A percentile compares a stretch with the other conserved stretches of the same genome.
phyloP scores from a whole-genome alignment of 306 rosid species.

The Acacia crassicarpa region DNA sequence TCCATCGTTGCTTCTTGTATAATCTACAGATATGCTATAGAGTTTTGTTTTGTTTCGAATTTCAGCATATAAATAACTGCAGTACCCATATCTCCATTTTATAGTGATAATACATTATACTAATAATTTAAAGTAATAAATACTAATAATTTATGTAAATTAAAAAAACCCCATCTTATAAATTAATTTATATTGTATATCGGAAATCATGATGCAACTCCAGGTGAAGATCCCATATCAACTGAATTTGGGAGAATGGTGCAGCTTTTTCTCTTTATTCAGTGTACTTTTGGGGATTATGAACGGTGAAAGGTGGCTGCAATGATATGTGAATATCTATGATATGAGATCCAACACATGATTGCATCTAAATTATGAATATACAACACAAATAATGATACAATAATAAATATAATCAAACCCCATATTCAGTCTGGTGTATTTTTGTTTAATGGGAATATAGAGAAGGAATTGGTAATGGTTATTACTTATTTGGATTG shows the following conservation, averaged over 20 bases:
- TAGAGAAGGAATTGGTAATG: no score
- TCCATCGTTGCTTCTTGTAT: not conserved
- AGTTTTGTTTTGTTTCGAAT: conserved; percentile 36
- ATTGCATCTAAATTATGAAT: no score
- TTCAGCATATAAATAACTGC: not conserved
- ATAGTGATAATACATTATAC: not conserved
- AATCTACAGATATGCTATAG: conserved; percentile 31
- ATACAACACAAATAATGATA: no score
- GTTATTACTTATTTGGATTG: no score
- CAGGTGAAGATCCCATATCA: not conserved
- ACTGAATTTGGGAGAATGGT: not conserved
- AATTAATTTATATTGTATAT: no score
- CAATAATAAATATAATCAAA: no score
- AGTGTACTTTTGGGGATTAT: not conserved
- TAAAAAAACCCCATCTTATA: no score
- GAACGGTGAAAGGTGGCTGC: not conserved
- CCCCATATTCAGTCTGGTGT: no score
- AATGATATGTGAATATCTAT: not conserved
- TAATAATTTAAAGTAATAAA: no score
- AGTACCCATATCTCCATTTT: not conserved
- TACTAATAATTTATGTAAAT: no score
- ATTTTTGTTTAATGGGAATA: not conserved
- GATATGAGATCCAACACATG: not conserved
- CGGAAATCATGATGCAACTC: no score
- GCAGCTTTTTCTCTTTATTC: not conserved